Evolutionary conservation across 352 stramenopile genomes (phyloP), one percentile per base, ranked within the genome.

Genomic region (Pythium aquatile): DNA sequence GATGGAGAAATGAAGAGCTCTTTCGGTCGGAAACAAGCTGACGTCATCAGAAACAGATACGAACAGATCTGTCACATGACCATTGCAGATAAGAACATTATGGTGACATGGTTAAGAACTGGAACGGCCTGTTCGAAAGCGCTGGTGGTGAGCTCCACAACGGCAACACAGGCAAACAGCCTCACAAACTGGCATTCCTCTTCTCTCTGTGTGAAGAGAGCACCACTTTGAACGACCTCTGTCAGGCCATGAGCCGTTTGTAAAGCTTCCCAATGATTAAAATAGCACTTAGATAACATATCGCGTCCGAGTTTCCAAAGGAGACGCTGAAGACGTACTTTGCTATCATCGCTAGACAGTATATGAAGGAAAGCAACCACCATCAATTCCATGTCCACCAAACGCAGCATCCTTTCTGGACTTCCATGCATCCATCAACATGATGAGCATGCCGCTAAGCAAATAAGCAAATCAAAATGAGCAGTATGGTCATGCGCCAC

Each of bases 341-440:
- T 83, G 75, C 83, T 91, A 91, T 89, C 77, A 75, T 88, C 81
- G 83, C 83, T 91, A 91, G 83, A 91, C 80, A 91, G 83, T 91
- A 91, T 86, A 89, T 90, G 80, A 91, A 66, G 80, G 77, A 90
- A 86, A 72, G 61, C 58, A 30, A 55, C n/a, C 5, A 24, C 24
- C 47, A 32, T 16, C 53, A 47, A 44, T n/a, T 16, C 37, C 1
- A 37, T 10, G 11, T 42, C 16, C 35, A 16, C 35, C 8, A 42
- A 42, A 42, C 28, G 17, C 44, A 51, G 10, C 11, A 51, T 35
- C 32, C 5, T 35, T 24, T 24, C 20, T 24, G 1, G 20, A 24
- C 20, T 24, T 24, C 20, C 20, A 24, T 24, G 20, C 1, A 24
- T 24, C 20, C 20, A 24, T 24, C 20, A 24, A 24, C 20, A 24